A percentile compares a stretch with the other conserved stretches of the same genome.
Evolutionary conservation across 192 early-diverging fungal species (phyloP).

Genomic region (Pilaira anomala): DNA sequence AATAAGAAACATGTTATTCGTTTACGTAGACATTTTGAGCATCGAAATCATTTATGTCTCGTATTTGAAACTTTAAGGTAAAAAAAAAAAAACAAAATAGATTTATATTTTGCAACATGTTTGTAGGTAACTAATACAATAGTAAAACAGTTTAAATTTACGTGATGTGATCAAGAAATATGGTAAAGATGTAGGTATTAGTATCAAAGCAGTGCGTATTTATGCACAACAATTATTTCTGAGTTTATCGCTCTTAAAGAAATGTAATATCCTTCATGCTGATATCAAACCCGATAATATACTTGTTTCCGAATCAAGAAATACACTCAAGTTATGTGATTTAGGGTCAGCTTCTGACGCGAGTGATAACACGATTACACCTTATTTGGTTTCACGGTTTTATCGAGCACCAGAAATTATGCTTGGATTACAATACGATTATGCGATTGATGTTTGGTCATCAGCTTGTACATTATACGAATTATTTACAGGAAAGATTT

Average conservation of each 20-base stretch:
- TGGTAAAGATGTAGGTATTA: constrained; percentile 90
- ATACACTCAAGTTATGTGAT: constrained; percentile 87
- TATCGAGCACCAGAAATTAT: constrained; percentile 98
- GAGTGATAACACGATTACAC: constrained; percentile 88
- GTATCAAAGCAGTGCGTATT: constrained; percentile 86
- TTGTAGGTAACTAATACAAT: too few species aligned
- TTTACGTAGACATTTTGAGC: constrained; percentile 82
- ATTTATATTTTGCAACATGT: too few species aligned
- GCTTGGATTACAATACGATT: constrained; percentile 84
- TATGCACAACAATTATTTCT: constrained; percentile 91
- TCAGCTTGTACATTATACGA: constrained; percentile 93
- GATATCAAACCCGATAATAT: constrained; percentile 99
- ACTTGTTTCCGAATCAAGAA: constrained; percentile 80
- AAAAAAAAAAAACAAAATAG: too few species aligned
- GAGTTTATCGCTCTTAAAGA: constrained; percentile 76
- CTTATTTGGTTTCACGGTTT: constrained; percentile 93
- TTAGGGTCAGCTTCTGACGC: constrained; percentile 90
- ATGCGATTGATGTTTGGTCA: constrained; percentile 93
- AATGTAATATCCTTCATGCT: constrained; percentile 84
- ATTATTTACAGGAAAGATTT: constrained; percentile 90
- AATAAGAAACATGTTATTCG: constrained; percentile 89
- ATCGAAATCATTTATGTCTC: constrained; percentile 86
- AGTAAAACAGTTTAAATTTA: constrained; percentile 90
- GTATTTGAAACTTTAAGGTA: constrained; percentile 92
- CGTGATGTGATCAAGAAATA: constrained; percentile 93